phyloP scores from a whole-genome alignment of 257 asterid genomes.

The Oldenlandia corymbosa region DNA sequence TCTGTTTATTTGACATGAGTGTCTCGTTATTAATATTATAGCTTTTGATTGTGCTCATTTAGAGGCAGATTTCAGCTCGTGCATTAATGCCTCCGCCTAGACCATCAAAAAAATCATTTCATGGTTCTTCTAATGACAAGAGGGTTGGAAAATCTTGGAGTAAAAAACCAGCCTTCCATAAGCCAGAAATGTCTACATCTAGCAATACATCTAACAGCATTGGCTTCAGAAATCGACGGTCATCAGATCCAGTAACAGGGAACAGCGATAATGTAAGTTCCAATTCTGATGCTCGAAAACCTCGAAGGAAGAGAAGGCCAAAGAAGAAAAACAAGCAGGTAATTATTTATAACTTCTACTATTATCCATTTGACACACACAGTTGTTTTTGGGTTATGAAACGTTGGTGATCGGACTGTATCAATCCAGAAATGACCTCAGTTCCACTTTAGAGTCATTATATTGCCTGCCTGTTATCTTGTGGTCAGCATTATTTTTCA shows the following conservation, averaged over 20 bases:
- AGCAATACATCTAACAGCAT: conserved; percentile 72
- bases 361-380: conserved; percentile 2
- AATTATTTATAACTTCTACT: background rate
- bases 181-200: conserved; percentile 52
- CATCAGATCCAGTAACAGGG: conserved; percentile 54
- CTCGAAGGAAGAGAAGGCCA: conserved; percentile 81
- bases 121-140: conserved; percentile 33
- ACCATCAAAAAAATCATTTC: conserved; percentile 52
- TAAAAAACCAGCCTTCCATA: conserved; percentile 34
- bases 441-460: background rate
- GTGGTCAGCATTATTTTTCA: background rate
- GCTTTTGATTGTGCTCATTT: conserved; percentile 14
- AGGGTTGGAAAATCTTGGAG: conserved; percentile 48
- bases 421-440: background rate
- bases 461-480: background rate
- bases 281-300: conserved; percentile 61
- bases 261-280: conserved; percentile 45
- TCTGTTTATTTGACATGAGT: background rate
- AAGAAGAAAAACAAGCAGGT: conserved; percentile 88
- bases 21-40: background rate
- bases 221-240: conserved; percentile 42
- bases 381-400: too few relatives aligned
- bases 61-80: conserved; percentile 83
- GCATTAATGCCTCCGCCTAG: conserved; percentile 95
- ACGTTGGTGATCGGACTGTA: background rate